Conservation (phyloP, 257 asterid genomes). For the Solanum tarijense region DNA sequence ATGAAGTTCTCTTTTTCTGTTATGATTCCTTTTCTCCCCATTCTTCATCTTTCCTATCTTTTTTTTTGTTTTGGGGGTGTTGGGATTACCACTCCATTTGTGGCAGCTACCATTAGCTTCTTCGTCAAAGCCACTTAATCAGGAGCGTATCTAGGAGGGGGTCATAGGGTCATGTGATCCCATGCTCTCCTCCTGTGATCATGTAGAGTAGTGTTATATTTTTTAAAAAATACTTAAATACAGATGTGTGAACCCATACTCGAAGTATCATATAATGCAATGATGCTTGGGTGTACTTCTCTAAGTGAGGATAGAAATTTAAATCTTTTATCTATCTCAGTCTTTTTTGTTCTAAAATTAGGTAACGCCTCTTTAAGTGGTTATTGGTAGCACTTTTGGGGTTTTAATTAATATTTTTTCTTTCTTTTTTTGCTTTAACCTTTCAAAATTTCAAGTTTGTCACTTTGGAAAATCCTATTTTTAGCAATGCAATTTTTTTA, state of each 20-base stretch:
- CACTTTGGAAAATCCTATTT: background rate
- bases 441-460: background rate
- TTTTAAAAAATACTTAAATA: too few relatives aligned
- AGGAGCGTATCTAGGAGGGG: background rate
- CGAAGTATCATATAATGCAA: background rate
- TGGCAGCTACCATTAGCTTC: background rate
- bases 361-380: background rate
- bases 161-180: background rate
- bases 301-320: background rate
- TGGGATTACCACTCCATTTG: background rate
- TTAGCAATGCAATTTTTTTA: background rate
- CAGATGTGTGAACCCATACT: background rate
- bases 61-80: background rate
- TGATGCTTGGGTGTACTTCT: background rate
- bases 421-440: background rate
- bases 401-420: background rate
- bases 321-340: background rate
- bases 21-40: conserved; percentile 1
- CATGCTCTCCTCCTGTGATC: background rate
- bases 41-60: background rate
- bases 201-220: background rate
- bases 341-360: background rate
- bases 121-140: background rate
- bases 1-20: background rate
- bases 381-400: background rate